Base-by-base conservation (phyloP, 495 filamentous ascomycete species). In the Saxophila tyrrhenica region DNA sequence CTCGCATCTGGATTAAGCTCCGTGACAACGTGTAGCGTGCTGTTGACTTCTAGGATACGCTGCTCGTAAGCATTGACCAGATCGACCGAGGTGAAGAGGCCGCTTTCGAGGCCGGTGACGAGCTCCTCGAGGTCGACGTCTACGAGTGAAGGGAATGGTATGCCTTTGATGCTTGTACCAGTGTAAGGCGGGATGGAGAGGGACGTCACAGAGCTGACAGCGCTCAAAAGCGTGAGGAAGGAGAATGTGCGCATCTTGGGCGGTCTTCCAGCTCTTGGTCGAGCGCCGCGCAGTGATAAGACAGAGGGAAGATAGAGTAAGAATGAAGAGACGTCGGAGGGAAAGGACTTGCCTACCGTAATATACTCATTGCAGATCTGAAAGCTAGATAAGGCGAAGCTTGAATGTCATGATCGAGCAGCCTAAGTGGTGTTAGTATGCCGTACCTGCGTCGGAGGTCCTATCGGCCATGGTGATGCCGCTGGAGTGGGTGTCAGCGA, bases 1-100 rank as follows among this genome's bases (percentile, higher is more conserved):
- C 74, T 43, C 2, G 78, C 72, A 62, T 82, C 78, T 8, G 76
- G 78, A 58, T 82, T 80, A 44, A 80, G 53, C 60, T 84, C 75
- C 35, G 77, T 73, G 11, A 83, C 72, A 41, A 69, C 66, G 56
- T 73, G 65, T 13, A 79, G 64, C 2, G 69, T 72, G 13, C 66
- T 62, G 59, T 80, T 81, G 54, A 77, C 73, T 54, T 80, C 73
- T 19, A 67, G 50, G 49, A 81, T 80, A 1, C 79, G 70, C 15
- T 56, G 63, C 3, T 75, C 57, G 62, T 84, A 81, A 16, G 73
- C 71, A 69, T 75, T 74, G 41, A 80, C 77, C 16, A 85, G 69
- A 51, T 82, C 78, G 10, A 75, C 74, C 60, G 77, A 81, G 1
- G 74, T 78, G 55, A 82, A 81, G 21, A 67, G 62, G 0, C 73